Percentiles rank a stretch among this genome's conserved stretches.
Conservation (phyloP, 345 rosid genomes). For the Hypericum perforatum region DNA sequence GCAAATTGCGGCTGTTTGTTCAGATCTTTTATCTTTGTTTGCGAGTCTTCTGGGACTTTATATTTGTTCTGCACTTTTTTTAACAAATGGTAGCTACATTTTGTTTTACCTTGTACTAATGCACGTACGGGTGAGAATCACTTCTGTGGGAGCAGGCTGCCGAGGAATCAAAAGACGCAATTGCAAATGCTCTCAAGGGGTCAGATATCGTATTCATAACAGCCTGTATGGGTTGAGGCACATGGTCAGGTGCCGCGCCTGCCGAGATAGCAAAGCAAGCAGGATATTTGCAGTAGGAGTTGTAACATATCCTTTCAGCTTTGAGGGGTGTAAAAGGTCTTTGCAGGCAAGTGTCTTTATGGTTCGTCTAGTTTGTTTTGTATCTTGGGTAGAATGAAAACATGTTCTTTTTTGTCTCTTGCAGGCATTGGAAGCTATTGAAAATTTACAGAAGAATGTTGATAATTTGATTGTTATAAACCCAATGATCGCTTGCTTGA, state of each 20-base stretch:
- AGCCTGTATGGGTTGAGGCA: slow-evolving; percentile 99
- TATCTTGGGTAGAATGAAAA: not conserved
- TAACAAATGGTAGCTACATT: not conserved
- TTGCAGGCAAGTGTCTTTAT: slow-evolving; percentile 44
- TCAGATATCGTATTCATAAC: slow-evolving; percentile 97
- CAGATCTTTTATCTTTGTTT: not conserved
- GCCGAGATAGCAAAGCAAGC: slow-evolving; percentile 88
- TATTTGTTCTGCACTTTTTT: not conserved
- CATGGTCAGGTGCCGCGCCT: slow-evolving; percentile 99
- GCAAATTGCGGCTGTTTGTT: too few relatives aligned
- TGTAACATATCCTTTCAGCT: slow-evolving; percentile 98
- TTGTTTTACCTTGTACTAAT: slow-evolving; percentile 10
- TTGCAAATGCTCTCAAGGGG: slow-evolving; percentile 85
- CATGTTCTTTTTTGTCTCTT: not conserved
- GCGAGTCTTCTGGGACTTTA: too few relatives aligned
- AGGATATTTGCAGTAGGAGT: slow-evolving; percentile 94
- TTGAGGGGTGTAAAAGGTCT: slow-evolving; percentile 96
- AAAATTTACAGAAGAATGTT: slow-evolving; percentile 85
- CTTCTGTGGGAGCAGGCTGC: slow-evolving; percentile 94
- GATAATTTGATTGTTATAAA: slow-evolving; percentile 91
- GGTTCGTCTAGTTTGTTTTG: not conserved
- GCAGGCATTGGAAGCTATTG: slow-evolving; percentile 95
- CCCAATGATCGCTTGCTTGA: slow-evolving; percentile 96
- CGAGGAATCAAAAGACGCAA: slow-evolving; percentile 87
- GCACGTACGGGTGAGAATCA: slow-evolving; percentile 94